Base-by-base conservation (phyloP, 352 stramenopile genomes). In the Phytophthora fragariae region DNA sequence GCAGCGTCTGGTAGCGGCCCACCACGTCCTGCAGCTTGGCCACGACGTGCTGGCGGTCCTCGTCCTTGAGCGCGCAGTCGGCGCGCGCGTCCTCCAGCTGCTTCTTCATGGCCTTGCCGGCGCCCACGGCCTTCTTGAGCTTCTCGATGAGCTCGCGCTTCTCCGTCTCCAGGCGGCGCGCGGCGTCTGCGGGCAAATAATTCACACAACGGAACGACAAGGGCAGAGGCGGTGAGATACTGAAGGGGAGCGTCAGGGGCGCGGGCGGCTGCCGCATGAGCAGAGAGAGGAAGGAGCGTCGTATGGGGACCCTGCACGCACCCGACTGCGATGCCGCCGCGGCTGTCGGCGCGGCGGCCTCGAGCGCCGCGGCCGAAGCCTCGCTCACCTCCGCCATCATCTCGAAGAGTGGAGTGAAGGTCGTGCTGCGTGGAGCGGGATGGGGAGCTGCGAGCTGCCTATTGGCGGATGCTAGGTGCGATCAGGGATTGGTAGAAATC, bases 111-210 rank as follows among this genome's bases (percentile, higher is more conserved):
- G 80, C 75, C 57, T 85, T 86, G 39, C 82, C 92, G 31, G 81
- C 92, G 46, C 68, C 80, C n/a, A 92, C 80, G 50, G 91, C 85
- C 27, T 83, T 75, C 77, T 92, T 92, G 62, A 93, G 82, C 70
- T 94, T 93, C 65, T 86, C 83, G 21, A 94, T 88, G 47, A 95
- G 83, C 75, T 92, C 84, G 29, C 81, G 77, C 68, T 93, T 93
- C 61, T 92, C 83, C 9, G 69, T 72, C 53, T 92, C 86, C 10
- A 93, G 77, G 68, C 79, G 82, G 8, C 14, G 35, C 55, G 62
- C 59, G 57, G n/a, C 9, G 59, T 21, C 44, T 44, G 7, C 49
- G 71, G 24, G 14, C 35, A 12, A 41, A 41, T 12, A 41, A 41
- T 41, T 15, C 35, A 41, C 35, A 41, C 65, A 77, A 72, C 49